Base-by-base conservation (phyloP, 2,329 filamentous ascomycete species). In the Magnaporthales sp. region DNA sequence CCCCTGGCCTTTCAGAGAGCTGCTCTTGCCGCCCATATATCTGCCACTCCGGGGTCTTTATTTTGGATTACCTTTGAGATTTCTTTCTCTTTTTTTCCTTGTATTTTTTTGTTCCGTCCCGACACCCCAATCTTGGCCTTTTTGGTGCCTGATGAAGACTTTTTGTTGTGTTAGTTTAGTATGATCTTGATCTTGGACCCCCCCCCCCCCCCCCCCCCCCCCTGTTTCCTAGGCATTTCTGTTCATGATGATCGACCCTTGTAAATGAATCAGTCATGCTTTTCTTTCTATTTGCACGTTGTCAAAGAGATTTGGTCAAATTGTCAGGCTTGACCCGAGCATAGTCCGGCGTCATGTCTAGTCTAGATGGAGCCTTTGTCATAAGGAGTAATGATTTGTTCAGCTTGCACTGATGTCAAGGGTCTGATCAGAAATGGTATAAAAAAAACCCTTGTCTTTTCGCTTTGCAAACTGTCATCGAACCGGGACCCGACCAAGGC, bases 1-100 rank as follows among this genome's bases (percentile, higher is more conserved):
- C 38, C 61, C 61, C 27, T 72, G 73, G 74, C 79, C 78, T 79
- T 78, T 81, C 74, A 80, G 70, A 77, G 74, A 68, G 70, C 76
- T 72, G 67, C 75, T 79, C 74, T 78, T 79, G 75, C 78, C 80
- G 79, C 78, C 76, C 74, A 63, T 32, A 9, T 63, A 19, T 63
- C 30, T 63, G 38, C 15, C 32, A 11, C 38, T 2, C 38, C 31
- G 9, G 9, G 9, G 9, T 32, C 31, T 32, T 11, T 10, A 6
- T 46, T 19, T n/a, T 46, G 15, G 38, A n/a, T n/a, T n/a, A n/a
- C n/a, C n/a, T 46, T n/a, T 46, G 38, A 31, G n/a, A 24, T 13
- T 26, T 64, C 65, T 67, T 67, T 63, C 51, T 64, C 62, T 62
- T 5, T 56, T 24, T 22, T 56, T 32, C 29, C 46, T 29, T 15